Conservation (phyloP, 2,329 filamentous ascomycete genomes). For the Coniochaeta prunicola region DNA sequence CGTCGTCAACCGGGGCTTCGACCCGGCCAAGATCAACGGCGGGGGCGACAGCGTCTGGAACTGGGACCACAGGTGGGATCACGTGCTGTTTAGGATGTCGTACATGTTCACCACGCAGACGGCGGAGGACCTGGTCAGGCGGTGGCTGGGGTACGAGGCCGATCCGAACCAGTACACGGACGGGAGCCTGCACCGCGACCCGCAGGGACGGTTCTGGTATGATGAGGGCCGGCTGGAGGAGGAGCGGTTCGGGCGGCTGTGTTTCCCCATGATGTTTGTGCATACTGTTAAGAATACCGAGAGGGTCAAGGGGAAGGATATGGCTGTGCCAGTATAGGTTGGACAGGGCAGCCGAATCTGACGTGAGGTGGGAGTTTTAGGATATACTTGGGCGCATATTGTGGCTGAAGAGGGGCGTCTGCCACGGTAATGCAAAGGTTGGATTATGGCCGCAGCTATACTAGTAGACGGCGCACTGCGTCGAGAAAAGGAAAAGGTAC, state of each 20-base stretch:
- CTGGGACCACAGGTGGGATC: slow-evolving; percentile 31
- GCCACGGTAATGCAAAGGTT: too few relatives aligned
- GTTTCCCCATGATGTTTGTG: slow-evolving; percentile 48
- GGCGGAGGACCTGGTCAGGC: not conserved
- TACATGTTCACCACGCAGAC: slow-evolving; percentile 5
- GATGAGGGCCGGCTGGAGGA: slow-evolving; percentile 45
- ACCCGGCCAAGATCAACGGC: slow-evolving; percentile 43
- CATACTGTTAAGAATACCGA: slow-evolving; percentile 46
- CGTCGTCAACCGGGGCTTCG: slow-evolving; percentile 45
- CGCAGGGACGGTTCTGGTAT: slow-evolving; percentile 4
- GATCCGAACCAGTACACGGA: slow-evolving; percentile 2
- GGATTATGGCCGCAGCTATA: too few relatives aligned
- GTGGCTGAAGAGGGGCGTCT: too few relatives aligned
- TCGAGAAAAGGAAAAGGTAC: too few relatives aligned
- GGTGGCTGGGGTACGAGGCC: not conserved
- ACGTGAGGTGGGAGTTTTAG: not conserved
- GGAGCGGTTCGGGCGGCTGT: slow-evolving; percentile 42
- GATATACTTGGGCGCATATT: too few relatives aligned
- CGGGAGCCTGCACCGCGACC: slow-evolving; percentile 3
- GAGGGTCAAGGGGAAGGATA: slow-evolving; percentile 1
- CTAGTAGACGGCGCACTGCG: too few relatives aligned
- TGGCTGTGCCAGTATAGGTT: slow-evolving; percentile 1
- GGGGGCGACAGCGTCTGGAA: slow-evolving; percentile 47
- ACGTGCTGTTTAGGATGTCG: not conserved
- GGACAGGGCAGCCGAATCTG: not conserved